phyloP scores from a whole-genome alignment of 1,284 basidiomycete species.

The Anthracocystis walkeri region DNA sequence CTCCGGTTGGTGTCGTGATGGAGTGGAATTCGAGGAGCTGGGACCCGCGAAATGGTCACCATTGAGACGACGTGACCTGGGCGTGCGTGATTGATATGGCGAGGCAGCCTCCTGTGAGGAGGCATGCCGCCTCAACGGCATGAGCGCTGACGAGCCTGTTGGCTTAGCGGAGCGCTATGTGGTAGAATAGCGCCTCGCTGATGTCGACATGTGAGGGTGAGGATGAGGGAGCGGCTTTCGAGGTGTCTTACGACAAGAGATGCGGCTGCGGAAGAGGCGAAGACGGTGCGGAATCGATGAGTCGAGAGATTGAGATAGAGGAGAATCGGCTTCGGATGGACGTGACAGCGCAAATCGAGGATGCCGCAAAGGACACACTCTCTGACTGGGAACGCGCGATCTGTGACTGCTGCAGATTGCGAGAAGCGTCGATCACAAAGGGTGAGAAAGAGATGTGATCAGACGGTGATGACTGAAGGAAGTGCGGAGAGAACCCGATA shows the following conservation, averaged over 20 bases:
- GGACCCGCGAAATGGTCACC: conserved; percentile 1
- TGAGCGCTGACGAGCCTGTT: conserved; percentile 9
- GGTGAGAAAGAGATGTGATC: neutral
- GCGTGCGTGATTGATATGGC: neutral
- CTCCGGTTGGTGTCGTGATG: conserved; percentile 5
- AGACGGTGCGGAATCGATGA: neutral
- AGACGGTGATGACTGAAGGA: conserved; percentile 6
- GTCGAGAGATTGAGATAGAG: neutral
- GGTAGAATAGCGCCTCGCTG: conserved; percentile 1
- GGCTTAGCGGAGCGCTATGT: conserved; percentile 24
- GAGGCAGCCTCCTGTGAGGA: conserved; percentile 5
- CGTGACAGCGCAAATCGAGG: too few species aligned
- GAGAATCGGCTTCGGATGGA: neutral
- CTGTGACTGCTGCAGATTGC: neutral
- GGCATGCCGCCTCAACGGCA: conserved; percentile 30
- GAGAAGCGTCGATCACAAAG: neutral
- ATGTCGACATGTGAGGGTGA: conserved; percentile 21
- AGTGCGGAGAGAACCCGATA: conserved; percentile 7
- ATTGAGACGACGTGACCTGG: conserved; percentile 7
- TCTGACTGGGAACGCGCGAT: neutral
- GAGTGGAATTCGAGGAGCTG: conserved; percentile 18
- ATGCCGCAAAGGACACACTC: neutral
- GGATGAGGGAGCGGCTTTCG: neutral
- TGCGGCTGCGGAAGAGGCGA: too few species aligned
- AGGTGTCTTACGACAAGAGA: too few species aligned